These are phyloP conservation scores for Alternaria sp. DNA, from an alignment of 2,329 filamentous ascomycete species.

Conservation along the genomic window DNA sequence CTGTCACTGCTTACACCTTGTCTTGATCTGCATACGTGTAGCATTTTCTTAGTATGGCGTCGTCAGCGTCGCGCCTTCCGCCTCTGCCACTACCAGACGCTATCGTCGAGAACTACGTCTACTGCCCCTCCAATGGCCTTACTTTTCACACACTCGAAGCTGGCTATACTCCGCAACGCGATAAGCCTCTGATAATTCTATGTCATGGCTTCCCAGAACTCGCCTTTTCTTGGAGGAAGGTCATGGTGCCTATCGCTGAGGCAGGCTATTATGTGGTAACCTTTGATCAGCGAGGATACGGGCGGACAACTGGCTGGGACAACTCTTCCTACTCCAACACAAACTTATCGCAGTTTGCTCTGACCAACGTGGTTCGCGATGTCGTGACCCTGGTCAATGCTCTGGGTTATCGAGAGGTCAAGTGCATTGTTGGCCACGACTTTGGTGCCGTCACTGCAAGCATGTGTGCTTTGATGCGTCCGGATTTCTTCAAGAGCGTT, in stretches of 20 bases:
- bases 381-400: constrained; percentile 68
- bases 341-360: constrained; percentile 65
- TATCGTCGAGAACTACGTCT: constrained; percentile 65
- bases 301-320: constrained; percentile 71
- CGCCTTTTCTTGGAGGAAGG: constrained; percentile 73
- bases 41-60: constrained; percentile 7
- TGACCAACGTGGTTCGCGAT: constrained; percentile 69
- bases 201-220: constrained; percentile 75
- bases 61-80: constrained; percentile 33
- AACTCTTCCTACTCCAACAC: constrained; percentile 60
- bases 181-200: constrained; percentile 67
- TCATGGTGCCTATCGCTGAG: constrained; percentile 66
- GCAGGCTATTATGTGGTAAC: constrained; percentile 72
- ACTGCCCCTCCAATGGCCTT: constrained; percentile 64
- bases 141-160: constrained; percentile 69
- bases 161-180: constrained; percentile 52
- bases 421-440: constrained; percentile 72
- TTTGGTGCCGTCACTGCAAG: constrained; percentile 70
- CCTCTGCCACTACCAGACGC: constrained; percentile 65
- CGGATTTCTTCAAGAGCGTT: constrained; percentile 70
- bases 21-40: background rate
- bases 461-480: constrained; percentile 68
- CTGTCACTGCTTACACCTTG: background rate
- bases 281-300: constrained; percentile 74
- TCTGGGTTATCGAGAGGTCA: constrained; percentile 66